Percentiles rank a stretch among this genome's conserved stretches.
Evolutionary conservation across 2,329 filamentous ascomycete genomes (phyloP).

Genomic region (Stachybotrys chlorohalonatus): DNA sequence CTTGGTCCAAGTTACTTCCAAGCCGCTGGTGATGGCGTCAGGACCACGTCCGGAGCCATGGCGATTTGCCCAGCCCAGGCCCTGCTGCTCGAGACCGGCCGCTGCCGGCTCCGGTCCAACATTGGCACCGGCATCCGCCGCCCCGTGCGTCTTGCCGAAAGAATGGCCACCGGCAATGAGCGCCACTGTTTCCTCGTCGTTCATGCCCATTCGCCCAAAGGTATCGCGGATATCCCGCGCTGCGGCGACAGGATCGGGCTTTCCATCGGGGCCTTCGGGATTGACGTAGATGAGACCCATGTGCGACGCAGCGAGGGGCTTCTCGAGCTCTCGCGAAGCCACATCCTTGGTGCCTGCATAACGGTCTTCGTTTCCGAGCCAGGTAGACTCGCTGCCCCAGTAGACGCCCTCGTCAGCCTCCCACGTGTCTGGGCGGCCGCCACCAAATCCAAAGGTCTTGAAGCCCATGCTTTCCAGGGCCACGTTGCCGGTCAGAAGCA

Average conservation of each 20-base stretch:
- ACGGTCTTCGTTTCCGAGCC: conserved; percentile 54
- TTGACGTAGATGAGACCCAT: conserved; percentile 81
- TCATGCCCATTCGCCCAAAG: conserved; percentile 75
- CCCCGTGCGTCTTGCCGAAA: conserved; percentile 76
- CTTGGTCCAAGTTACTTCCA: conserved; percentile 73
- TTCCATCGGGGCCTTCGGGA: conserved; percentile 67
- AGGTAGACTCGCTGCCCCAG: conserved; percentile 67
- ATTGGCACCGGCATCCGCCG: conserved; percentile 42
- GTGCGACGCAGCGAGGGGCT: conserved; percentile 53
- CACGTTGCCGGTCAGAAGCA: conserved; percentile 66
- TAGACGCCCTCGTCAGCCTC: conserved; percentile 69
- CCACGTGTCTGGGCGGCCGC: conserved; percentile 63
- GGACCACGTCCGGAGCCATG: conserved; percentile 58
- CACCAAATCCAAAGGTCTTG: conserved; percentile 65
- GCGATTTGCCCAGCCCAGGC: conserved; percentile 63
- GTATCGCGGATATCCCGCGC: conserved; percentile 65
- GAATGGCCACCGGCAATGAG: conserved; percentile 71
- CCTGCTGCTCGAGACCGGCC: conserved; percentile 55
- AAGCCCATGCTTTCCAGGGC: conserved; percentile 70
- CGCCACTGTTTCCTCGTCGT: conserved; percentile 73
- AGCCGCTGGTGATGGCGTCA: conserved; percentile 64
- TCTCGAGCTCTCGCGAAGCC: conserved; percentile 50
- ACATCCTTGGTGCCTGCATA: conserved; percentile 49
- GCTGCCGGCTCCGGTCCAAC: conserved; percentile 60
- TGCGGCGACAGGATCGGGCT: conserved; percentile 59